Base-by-base conservation (phyloP, 768 basidiomycete species). In the Peribolospora baueri region DNA sequence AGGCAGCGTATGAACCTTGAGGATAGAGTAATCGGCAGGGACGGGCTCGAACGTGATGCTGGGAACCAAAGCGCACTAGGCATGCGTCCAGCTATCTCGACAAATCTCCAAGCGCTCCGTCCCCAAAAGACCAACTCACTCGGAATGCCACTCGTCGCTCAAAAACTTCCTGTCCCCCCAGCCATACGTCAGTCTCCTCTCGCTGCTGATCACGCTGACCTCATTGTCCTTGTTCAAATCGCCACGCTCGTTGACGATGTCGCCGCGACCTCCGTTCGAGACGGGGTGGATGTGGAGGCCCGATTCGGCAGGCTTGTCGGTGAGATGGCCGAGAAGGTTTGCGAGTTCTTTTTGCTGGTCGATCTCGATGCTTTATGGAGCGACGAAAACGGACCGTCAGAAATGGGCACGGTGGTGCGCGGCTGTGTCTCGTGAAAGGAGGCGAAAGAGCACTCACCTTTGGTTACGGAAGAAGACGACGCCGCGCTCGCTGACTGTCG, bases 391-490 rank as follows among this genome's bases (percentile, higher is more conserved):
- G 25, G 25, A 25, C 25, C 25, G 25, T 25, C 25, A 25, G 25
- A 25, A 25, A 25, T 25, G 25, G 25, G 25, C 25, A 25, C 1
- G 25, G 25, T 25, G 1, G 25, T 25, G 25, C 25, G 25, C 25
- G 25, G 25, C 25, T 25, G 25, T 25, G 25, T 25, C 25, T 25
- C 25, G 25, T 25, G 25, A 25, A 25, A 25, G 25, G 25, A 25
- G 25, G 25, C 1, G 25, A 25, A 25, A 25, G 25, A 25, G 25
- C 25, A 25, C 1, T 25, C 25, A 25, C 25, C 25, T 70, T 63
- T 78, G 76, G 14, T 71, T 68, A 8, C 72, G 70, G 70, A 80
- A 76, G 67, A 80, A 80, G 5, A 79, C 76, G 49, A 79, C 78
- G 3, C 77, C 77, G 41, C 78, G 74, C 52, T 69, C 56, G 4